A percentile compares a stretch with the other conserved stretches of the same genome.
phyloP scores from a whole-genome alignment of 257 asterid species.

The Marsdenia floribunda region DNA sequence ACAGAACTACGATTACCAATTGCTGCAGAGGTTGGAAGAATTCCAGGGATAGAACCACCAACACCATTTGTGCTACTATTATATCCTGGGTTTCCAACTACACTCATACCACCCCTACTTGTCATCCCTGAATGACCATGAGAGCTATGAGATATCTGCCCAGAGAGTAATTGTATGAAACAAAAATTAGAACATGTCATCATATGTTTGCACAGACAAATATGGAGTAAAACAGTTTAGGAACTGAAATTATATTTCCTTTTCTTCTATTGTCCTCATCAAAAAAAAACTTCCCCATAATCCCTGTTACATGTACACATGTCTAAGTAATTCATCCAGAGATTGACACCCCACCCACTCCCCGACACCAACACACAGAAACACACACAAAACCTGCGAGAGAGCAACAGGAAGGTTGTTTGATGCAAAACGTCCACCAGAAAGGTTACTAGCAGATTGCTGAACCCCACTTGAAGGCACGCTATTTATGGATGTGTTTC shows the following conservation, averaged over 20 bases:
- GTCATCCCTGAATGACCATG: slow-evolving; percentile 90
- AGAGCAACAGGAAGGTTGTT: slow-evolving; percentile 76
- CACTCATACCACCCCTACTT: slow-evolving; percentile 75
- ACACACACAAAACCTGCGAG: slow-evolving; percentile 59
- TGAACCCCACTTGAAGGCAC: slow-evolving; percentile 88
- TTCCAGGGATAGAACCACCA: slow-evolving; percentile 94
- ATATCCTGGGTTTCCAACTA: slow-evolving; percentile 83
- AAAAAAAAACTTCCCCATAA: neutral
- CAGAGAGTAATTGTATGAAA: slow-evolving; percentile 13
- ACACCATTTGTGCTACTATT: slow-evolving; percentile 61
- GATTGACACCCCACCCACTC: neutral
- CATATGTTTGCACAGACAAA: neutral
- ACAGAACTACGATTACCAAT: slow-evolving; percentile 70
- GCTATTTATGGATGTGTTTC: slow-evolving; percentile 67
- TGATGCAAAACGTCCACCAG: slow-evolving; percentile 86
- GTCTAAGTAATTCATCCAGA: neutral
- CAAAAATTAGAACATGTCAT: slow-evolving; percentile 5
- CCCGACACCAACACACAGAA: neutral
- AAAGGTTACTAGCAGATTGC: slow-evolving; percentile 70
- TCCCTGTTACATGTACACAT: neutral
- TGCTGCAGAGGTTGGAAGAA: slow-evolving; percentile 79
- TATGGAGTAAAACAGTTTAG: neutral
- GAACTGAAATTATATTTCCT: neutral
- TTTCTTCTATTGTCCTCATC: neutral
- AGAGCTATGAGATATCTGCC: slow-evolving; percentile 87